phyloP scores from a whole-genome alignment of 1,284 basidiomycete species.

The Pholiota adiposa region DNA sequence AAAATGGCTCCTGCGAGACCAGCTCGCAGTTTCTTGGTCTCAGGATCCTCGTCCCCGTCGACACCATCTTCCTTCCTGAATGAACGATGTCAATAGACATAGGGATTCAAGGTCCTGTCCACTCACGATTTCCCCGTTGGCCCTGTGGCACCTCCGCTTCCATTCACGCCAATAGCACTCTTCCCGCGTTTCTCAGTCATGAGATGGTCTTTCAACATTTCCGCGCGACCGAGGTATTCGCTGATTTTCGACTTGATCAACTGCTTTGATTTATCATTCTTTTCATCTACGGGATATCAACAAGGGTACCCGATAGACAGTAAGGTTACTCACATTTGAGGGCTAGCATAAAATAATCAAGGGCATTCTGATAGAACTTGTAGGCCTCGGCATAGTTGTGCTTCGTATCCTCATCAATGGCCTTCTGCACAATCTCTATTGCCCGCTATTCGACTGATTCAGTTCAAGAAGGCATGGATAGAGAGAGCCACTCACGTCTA shows the following conservation, averaged over 20 bases:
- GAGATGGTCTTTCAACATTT: constrained; percentile 90
- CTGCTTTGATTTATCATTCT: constrained; percentile 91
- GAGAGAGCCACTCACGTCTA: background rate
- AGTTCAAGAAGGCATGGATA: background rate
- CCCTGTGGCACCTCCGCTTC: constrained; percentile 64
- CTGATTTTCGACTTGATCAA: constrained; percentile 90
- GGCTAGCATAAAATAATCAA: constrained; percentile 98
- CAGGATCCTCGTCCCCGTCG: constrained; percentile 86
- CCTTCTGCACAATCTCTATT: constrained; percentile 92
- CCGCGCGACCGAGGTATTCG: constrained; percentile 93
- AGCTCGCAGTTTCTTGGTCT: constrained; percentile 93
- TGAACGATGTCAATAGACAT: background rate
- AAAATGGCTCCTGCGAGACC: constrained; percentile 90
- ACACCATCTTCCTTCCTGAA: constrained; percentile 70
- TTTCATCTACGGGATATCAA: constrained; percentile 73
- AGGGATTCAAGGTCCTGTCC: background rate
- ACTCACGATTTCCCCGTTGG: constrained; percentile 73
- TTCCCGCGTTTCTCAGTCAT: constrained; percentile 73
- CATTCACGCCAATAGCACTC: constrained; percentile 82
- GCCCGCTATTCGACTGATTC: constrained; percentile 68
- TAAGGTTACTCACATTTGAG: constrained; percentile 50
- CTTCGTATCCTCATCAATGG: constrained; percentile 94
- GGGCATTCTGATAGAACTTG: constrained; percentile 92
- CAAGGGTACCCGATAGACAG: background rate
- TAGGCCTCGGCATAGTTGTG: constrained; percentile 95